phyloP scores from a whole-genome alignment of 345 rosid genomes.

The Erysimum cheiranthoides region DNA sequence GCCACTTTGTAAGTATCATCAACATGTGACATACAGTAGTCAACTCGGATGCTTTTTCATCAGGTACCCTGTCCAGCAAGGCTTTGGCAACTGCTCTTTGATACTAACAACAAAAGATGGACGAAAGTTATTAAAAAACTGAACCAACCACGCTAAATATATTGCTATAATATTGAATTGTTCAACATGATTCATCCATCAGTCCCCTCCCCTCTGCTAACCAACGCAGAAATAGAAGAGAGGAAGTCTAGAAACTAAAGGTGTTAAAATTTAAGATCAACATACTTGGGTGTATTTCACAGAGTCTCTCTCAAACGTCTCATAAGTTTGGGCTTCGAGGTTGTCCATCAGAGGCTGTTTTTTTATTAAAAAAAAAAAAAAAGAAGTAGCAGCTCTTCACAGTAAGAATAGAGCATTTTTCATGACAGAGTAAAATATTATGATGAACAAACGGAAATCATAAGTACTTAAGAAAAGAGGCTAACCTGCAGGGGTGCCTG shows the following conservation, averaged over 20 bases:
- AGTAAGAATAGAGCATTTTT: conserved; percentile 27
- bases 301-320: conserved; percentile 96
- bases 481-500: conserved; percentile 97
- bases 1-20: conserved; percentile 32
- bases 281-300: conserved; percentile 89
- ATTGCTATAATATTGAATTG: background rate
- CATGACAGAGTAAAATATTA: conserved; percentile 9
- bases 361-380: conserved; percentile 32
- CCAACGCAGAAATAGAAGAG: background rate
- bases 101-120: conserved; percentile 65
- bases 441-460: conserved; percentile 8
- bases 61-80: conserved; percentile 83
- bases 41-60: conserved; percentile 56
- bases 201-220: background rate
- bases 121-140: conserved; percentile 10
- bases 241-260: background rate
- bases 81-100: conserved; percentile 88
- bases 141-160: background rate
- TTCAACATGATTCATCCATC: conserved; percentile 18
- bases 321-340: conserved; percentile 98
- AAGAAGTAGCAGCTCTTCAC: conserved; percentile 13
- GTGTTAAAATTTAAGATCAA: background rate
- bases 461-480: conserved; percentile 38
- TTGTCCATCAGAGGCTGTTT: conserved; percentile 98
- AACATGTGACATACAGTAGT: conserved; percentile 66